Percentiles rank a stretch among this genome's conserved stretches.
Conservation (phyloP, 139 green algal genomes). For the Micractinium conductrix region DNA sequence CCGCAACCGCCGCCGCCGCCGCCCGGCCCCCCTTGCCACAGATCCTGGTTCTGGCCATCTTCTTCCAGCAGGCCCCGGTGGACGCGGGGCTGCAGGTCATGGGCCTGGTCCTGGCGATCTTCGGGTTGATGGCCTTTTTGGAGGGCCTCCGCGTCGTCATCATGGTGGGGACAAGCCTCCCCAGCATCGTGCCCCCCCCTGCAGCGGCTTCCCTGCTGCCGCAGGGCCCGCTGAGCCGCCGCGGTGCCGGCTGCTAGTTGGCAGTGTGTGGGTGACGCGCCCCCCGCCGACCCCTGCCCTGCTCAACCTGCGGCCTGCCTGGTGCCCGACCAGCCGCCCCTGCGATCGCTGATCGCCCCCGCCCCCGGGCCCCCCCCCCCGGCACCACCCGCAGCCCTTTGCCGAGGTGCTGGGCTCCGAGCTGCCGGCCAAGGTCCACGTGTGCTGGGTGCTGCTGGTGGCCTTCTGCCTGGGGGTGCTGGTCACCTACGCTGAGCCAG, state of each 20-base stretch:
- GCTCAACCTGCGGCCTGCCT: no score
- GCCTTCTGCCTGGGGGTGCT: slow-evolving; percentile 45
- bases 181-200: no score
- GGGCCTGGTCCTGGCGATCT: slow-evolving; percentile 45
- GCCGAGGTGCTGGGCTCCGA: slow-evolving; percentile 40
- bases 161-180: slow-evolving; percentile 41
- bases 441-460: slow-evolving; percentile 34
- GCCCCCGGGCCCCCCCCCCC: no score
- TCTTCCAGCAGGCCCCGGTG: slow-evolving; percentile 39
- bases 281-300: no score
- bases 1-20: no score
- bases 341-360: no score
- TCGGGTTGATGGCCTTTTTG: slow-evolving; percentile 48
- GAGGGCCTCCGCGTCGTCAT: slow-evolving; percentile 50
- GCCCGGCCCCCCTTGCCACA: background rate
- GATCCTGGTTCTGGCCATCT: slow-evolving; percentile 49
- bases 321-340: no score
- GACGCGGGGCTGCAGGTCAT: slow-evolving; percentile 47
- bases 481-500: slow-evolving; percentile 59
- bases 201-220: no score
- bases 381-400: slow-evolving; percentile 15
- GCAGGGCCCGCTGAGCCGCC: no score
- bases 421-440: slow-evolving; percentile 42
- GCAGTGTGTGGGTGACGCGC: no score
- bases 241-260: no score